A percentile compares a stretch with the other conserved stretches of the same genome.
phyloP scores from a whole-genome alignment of 768 basidiomycete genomes.

The Serendipita indica region DNA sequence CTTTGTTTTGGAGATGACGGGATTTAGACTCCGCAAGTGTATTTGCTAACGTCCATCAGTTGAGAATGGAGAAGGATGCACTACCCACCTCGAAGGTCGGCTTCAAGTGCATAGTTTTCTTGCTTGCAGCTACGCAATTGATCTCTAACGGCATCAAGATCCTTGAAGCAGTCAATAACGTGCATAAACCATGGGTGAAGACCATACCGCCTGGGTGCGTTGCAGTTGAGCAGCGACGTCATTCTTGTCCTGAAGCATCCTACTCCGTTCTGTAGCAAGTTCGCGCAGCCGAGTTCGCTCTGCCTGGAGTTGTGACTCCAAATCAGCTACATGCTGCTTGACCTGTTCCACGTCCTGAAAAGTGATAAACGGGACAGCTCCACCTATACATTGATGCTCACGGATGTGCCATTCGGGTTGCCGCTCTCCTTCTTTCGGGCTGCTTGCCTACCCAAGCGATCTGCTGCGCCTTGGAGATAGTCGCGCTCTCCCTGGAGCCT shows the following conservation, averaged over 20 bases:
- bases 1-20: conserved; percentile 44
- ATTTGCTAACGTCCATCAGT: conserved; percentile 31
- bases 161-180: conserved; percentile 29
- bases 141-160: conserved; percentile 61
- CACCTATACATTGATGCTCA: conserved; percentile 11
- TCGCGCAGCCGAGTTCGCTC: conserved; percentile 54
- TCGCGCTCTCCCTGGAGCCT: conserved; percentile 55
- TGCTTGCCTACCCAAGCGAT: conserved; percentile 47
- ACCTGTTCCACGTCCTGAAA: conserved; percentile 57
- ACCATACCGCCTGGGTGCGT: conserved; percentile 52
- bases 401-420: background rate
- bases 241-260: conserved; percentile 48
- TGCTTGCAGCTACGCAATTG: conserved; percentile 56
- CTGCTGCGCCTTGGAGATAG: conserved; percentile 54
- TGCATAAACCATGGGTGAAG: background rate
- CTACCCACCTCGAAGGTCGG: conserved; percentile 52
- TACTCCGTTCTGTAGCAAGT: conserved; percentile 47
- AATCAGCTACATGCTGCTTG: conserved; percentile 44
- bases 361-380: conserved; percentile 30
- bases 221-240: conserved; percentile 47
- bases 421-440: conserved; percentile 43
- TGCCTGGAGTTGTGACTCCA: conserved; percentile 54
- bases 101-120: conserved; percentile 58
- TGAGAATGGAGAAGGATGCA: background rate
- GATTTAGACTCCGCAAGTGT: conserved; percentile 58